A percentile compares a stretch with the other conserved stretches of the same genome.
These are phyloP conservation scores for Taphrina confusa DNA, from an alignment of 1,139 yeast species.

Conservation along the genomic window DNA sequence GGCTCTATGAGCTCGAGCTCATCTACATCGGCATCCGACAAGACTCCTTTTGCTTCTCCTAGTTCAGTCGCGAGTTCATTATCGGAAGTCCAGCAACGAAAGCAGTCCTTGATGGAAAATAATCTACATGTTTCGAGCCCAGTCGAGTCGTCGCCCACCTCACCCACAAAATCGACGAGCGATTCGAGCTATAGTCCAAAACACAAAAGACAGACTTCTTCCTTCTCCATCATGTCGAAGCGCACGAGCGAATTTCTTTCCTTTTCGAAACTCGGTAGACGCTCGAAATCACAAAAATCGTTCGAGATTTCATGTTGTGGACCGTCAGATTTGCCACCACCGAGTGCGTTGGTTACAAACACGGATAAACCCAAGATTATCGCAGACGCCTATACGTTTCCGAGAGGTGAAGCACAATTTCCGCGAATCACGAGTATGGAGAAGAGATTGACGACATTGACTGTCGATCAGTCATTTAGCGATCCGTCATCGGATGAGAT, in stretches of 20 bases:
- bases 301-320: conserved; percentile 5
- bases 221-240: conserved; percentile 2
- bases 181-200: too few species aligned
- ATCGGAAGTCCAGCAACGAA: too few species aligned
- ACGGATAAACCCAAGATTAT: too few species aligned
- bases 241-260: background rate
- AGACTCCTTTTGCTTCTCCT: background rate
- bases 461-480: too few species aligned
- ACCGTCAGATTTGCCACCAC: conserved; percentile 1
- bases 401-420: background rate
- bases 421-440: too few species aligned
- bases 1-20: background rate
- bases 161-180: too few species aligned
- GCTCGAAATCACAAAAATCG: background rate
- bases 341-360: background rate
- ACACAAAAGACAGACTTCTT: conserved; percentile 6
- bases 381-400: background rate
- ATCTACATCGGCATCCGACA: background rate
- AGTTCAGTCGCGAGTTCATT: background rate
- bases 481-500: too few species aligned
- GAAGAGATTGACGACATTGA: too few species aligned
- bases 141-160: too few species aligned
- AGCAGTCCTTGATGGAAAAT: too few species aligned
- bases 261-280: background rate
- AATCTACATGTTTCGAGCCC: too few species aligned